A percentile compares a stretch with the other conserved stretches of the same genome.
Evolutionary conservation across 2,329 filamentous ascomycete genomes (phyloP).

Genomic region (Kalmusia sp.): DNA sequence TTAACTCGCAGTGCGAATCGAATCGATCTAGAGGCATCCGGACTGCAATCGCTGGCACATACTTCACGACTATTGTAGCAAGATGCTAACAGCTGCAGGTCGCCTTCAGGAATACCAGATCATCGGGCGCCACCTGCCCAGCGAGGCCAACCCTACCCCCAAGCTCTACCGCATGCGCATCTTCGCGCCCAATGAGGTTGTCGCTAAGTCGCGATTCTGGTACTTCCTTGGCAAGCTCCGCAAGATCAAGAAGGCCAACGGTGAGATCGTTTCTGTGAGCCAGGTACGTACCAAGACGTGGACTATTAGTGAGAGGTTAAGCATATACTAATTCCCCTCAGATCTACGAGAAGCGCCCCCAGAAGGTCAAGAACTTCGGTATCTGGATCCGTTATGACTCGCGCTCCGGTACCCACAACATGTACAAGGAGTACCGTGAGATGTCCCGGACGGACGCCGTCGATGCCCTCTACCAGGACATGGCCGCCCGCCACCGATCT

Average conservation of each 20-base stretch:
- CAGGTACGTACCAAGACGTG: conserved; percentile 69
- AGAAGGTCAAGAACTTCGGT: conserved; percentile 99
- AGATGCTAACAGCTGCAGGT: conserved; percentile 66
- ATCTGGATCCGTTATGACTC: conserved; percentile 99
- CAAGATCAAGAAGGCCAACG: conserved; percentile 99
- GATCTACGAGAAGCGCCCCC: conserved; percentile 98
- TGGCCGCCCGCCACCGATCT: conserved; percentile 97
- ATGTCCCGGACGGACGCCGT: conserved; percentile 95
- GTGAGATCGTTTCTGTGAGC: conserved; percentile 98
- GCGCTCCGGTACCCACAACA: conserved; percentile 99
- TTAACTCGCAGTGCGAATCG: neutral
- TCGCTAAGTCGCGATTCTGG: conserved; percentile 99
- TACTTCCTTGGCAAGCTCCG: conserved; percentile 99
- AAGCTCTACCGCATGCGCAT: conserved; percentile 99
- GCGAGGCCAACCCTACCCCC: conserved; percentile 94
- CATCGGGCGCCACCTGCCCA: conserved; percentile 98
- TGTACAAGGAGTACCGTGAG: conserved; percentile 99
- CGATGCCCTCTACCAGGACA: conserved; percentile 98
- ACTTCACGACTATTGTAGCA: conserved; percentile 10
- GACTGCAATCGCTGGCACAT: conserved; percentile 41
- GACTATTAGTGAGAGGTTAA: neutral
- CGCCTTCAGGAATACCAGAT: conserved; percentile 99
- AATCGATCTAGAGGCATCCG: neutral
- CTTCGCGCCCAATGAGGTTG: conserved; percentile 96
- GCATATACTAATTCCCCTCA: conserved; percentile 48